phyloP scores from a whole-genome alignment of 2,329 filamentous ascomycete genomes.

The Fusarium zealandicum region DNA sequence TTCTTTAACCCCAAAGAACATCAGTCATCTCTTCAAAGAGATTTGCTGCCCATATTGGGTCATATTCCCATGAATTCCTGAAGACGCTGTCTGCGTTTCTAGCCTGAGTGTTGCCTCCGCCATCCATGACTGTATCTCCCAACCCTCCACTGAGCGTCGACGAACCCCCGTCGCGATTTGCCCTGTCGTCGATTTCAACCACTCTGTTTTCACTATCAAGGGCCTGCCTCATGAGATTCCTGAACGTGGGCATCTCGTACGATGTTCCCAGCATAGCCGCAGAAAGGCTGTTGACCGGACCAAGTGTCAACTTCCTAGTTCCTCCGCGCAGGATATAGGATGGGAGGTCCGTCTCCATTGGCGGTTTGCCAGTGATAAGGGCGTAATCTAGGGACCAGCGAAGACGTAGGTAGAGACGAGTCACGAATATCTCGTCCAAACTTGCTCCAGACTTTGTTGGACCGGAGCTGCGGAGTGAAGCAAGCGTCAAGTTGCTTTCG shows the following conservation, averaged over 20 bases:
- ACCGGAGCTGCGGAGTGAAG: not conserved
- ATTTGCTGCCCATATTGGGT: constrained; percentile 5
- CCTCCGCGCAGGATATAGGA: constrained; percentile 2
- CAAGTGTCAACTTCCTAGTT: not conserved
- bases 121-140: not conserved
- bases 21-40: constrained; percentile 14
- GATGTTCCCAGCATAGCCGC: not conserved
- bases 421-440: constrained; percentile 8
- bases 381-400: constrained; percentile 6
- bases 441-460: not conserved
- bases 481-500: not conserved
- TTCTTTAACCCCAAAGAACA: constrained; percentile 2
- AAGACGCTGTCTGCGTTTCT: not conserved
- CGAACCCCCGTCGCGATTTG: too few species aligned
- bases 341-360: constrained; percentile 5
- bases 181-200: not conserved
- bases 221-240: too few species aligned
- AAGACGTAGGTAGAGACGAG: constrained; percentile 6
- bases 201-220: not conserved
- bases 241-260: not conserved
- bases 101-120: not conserved
- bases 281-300: not conserved
- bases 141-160: not conserved
- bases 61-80: constrained; percentile 2
- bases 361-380: not conserved